Evolutionary conservation across 345 rosid species (phyloP).

Genomic region (Ceriops decandra): DNA sequence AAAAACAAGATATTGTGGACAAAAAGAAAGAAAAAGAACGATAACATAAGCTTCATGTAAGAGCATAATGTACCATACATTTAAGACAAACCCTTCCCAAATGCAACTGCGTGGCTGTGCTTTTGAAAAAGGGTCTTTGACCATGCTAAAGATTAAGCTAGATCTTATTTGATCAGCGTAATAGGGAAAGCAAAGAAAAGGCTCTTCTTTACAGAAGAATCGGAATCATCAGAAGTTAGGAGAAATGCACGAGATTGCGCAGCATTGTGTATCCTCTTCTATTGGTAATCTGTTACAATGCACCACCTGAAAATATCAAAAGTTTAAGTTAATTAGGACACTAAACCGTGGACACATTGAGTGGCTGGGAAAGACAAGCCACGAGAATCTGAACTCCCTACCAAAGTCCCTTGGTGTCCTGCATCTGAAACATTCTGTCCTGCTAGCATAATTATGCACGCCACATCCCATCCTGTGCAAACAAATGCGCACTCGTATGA

Average conservation of each 20-base stretch:
- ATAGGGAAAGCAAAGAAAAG: background rate
- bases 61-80: conserved; percentile 22
- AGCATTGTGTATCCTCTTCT: background rate
- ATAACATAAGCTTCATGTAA: conserved; percentile 14
- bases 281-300: background rate
- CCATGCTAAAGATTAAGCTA: conserved; percentile 4
- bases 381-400: background rate
- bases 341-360: too few relatives aligned
- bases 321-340: background rate
- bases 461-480: conserved; percentile 32
- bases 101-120: conserved; percentile 12
- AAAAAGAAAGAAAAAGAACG: background rate
- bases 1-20: background rate
- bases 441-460: conserved; percentile 36
- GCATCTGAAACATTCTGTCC: conserved; percentile 38
- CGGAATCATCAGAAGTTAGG: conserved; percentile 7
- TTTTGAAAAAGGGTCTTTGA: conserved; percentile 15
- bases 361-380: background rate
- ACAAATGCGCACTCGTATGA: background rate
- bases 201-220: background rate
- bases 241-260: background rate
- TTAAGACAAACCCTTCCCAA: conserved; percentile 14
- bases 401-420: conserved; percentile 24
- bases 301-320: conserved; percentile 32
- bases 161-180: background rate